A percentile compares a stretch with the other conserved stretches of the same genome.
phyloP scores from a whole-genome alignment of 1,139 yeast species.

The Sugiyamaella castrensis region DNA sequence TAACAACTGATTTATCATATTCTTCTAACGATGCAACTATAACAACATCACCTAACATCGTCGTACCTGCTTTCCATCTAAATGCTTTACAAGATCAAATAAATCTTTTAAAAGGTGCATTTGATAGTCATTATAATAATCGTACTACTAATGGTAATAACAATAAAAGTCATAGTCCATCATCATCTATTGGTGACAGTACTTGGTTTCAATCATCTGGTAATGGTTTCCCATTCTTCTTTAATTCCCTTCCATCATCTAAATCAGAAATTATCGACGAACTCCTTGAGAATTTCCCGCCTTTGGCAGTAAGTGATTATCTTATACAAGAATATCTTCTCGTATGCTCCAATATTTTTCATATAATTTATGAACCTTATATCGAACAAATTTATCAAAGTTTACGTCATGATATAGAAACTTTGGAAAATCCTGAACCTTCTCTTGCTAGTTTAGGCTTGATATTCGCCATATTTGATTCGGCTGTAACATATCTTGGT shows the following conservation, averaged over 20 bases:
- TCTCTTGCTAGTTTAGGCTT: constrained; percentile 7
- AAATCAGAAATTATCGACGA: constrained; percentile 1
- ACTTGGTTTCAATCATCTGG: constrained; percentile 5
- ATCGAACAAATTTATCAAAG: constrained; percentile 7
- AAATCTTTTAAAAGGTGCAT: constrained; percentile 13
- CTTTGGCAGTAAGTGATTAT: constrained; percentile 14
- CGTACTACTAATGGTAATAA: neutral
- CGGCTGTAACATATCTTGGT: constrained; percentile 12
- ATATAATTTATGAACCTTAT: constrained; percentile 10
- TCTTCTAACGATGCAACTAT: neutral
- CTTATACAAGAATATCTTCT: constrained; percentile 10
- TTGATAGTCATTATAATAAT: neutral
- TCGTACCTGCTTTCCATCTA: constrained; percentile 15
- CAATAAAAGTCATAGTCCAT: no score
- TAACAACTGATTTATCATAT: constrained; percentile 1
- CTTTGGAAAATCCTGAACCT: neutral
- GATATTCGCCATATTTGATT: constrained; percentile 11
- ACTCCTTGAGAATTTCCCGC: constrained; percentile 9
- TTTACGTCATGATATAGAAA: constrained; percentile 9
- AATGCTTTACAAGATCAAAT: constrained; percentile 16
- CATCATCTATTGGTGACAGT: no score
- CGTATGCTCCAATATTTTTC: constrained; percentile 13
- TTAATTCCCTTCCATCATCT: no score
- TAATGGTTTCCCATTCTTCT: constrained; percentile 5
- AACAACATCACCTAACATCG: neutral